Base-by-base conservation (phyloP, 441 rosid species). In the Francoa sonchifolia region DNA sequence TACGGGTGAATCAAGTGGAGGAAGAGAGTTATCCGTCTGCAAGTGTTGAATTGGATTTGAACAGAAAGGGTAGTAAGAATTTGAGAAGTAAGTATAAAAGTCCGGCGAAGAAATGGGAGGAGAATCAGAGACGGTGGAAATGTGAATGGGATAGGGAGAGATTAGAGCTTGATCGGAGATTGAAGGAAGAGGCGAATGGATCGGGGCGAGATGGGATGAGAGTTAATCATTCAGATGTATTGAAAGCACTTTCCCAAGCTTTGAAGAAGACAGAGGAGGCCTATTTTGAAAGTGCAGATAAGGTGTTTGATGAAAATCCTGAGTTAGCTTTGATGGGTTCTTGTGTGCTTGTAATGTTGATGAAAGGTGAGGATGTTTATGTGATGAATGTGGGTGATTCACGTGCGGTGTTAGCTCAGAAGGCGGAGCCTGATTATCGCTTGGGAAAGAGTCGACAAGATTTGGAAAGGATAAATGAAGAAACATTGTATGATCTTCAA, bases 71-170 rank as follows among this genome's bases (percentile, higher is more conserved):
- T 33, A 55, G 59, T 5, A 67, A 43, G 60, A 73, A 57, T 18
- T 52, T 57, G 3, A 62, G 38, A 44, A 50, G 66, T 11, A 68
- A 37, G 51, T 57, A 72, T 25, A 45, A 58, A 50, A 74, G 85
- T 9, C 56, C 46, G 14, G 76, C 68, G 3, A 76, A 57, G 74
- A 73, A 68, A 48, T 67, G 83, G 72, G 86, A 76, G 52, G 89
- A 87, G 66, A 74, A 74, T 64, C 94, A 82, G 64, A 65, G 76
- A 64, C 59, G 72, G 55, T 81, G 89, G 96, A 85, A 74, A 59
- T 72, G 82, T 30, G 87, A 85, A 43, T 85, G 97, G 93, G 93
- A 83, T 53, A 59, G 79, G 41, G 97, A 80, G 45, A 74, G 90
- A 38, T 42, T 77, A 42, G 93, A 78, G 62, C 93, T 83, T 9